Percentiles rank a stretch among this genome's conserved stretches.
These are phyloP conservation scores for Ophiorrhiza pumila DNA, from an alignment of 257 asterid species.

Conservation along the genomic window DNA sequence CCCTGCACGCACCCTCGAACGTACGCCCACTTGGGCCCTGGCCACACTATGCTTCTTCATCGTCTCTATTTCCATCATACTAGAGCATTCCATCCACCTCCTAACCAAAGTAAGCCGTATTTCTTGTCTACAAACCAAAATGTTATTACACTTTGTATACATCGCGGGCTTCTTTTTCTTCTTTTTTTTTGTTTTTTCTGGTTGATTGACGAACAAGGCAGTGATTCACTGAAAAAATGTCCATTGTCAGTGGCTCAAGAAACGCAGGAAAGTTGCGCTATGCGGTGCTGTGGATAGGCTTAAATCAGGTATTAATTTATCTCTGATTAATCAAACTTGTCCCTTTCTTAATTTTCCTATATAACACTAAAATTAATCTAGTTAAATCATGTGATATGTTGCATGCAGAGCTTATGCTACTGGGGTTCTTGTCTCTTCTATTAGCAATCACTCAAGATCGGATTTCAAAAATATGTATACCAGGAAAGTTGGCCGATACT, in stretches of 20 bases:
- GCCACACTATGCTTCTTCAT: constrained; percentile 13
- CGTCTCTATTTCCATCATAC: constrained; percentile 4
- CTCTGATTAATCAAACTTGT: too few relatives aligned
- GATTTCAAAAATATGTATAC: constrained; percentile 14
- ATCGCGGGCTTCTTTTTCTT: background rate
- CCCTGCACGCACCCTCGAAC: background rate
- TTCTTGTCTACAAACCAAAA: too few relatives aligned
- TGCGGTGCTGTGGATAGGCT: constrained; percentile 10
- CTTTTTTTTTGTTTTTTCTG: background rate
- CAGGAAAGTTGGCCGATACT: constrained; percentile 1
- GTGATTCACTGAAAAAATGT: background rate
- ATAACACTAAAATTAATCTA: background rate
- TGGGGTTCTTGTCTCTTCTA: constrained; percentile 21
- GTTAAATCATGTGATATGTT: background rate
- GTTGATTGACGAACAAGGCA: background rate
- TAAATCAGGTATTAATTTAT: background rate
- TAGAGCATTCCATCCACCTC: constrained; percentile 15
- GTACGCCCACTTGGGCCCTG: constrained; percentile 16
- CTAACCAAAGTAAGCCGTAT: constrained; percentile 13
- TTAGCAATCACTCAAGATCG: constrained; percentile 13
- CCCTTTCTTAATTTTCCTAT: too few relatives aligned
- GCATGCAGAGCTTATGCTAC: constrained; percentile 18
- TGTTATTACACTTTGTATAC: background rate
- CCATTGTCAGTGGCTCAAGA: constrained; percentile 7
- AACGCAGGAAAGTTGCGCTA: background rate